Conservation (phyloP, 2,329 filamentous ascomycete species). For the Penicillium sp. region DNA sequence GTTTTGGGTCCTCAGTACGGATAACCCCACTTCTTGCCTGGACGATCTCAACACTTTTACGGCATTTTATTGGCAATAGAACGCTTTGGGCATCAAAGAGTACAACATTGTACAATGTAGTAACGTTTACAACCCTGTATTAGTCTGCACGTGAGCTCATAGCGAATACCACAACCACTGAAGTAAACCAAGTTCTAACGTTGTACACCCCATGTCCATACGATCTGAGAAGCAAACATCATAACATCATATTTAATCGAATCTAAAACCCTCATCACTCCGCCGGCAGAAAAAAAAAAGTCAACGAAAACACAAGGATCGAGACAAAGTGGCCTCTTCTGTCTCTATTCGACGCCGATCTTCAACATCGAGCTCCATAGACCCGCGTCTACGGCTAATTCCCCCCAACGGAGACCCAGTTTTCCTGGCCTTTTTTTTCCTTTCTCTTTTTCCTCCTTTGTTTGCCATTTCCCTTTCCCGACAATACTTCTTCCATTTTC, state of each 20-base stretch:
- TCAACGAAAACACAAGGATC: constrained; percentile 3
- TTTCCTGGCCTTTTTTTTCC: neutral
- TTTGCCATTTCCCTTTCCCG: neutral
- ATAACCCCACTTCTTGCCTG: constrained; percentile 19
- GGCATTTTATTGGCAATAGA: constrained; percentile 16
- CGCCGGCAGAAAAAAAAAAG: constrained; percentile 12
- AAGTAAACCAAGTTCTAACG: neutral
- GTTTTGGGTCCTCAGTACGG: constrained; percentile 4
- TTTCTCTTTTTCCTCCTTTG: neutral
- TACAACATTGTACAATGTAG: neutral
- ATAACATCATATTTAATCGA: neutral
- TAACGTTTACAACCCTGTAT: neutral
- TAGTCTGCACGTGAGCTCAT: constrained; percentile 11
- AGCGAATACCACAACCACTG: neutral
- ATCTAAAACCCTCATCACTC: constrained; percentile 2
- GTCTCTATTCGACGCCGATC: constrained; percentile 5
- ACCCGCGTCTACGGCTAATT: neutral
- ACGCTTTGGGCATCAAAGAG: neutral
- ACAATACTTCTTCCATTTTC: neutral
- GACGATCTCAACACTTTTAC: constrained; percentile 13
- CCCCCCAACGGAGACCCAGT: neutral
- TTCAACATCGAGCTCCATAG: constrained; percentile 1
- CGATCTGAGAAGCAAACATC: neutral
- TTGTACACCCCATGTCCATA: neutral
- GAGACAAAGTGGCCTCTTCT: constrained; percentile 11